Evolutionary conservation across 768 basidiomycete genomes (phyloP).

Genomic region (Steccherinum ochraceum): DNA sequence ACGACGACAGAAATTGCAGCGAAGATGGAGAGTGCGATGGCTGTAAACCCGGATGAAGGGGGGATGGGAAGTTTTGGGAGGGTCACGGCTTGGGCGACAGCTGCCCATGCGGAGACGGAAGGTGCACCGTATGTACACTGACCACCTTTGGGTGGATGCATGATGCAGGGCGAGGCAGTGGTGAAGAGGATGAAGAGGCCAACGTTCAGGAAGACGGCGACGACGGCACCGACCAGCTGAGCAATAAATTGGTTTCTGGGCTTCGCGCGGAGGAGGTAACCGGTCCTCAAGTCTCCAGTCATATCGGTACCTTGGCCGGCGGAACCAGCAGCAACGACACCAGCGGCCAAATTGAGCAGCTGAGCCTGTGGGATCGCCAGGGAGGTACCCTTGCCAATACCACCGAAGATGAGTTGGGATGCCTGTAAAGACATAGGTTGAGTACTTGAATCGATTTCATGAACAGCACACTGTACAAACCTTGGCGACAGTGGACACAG

Average conservation of each 20-base stretch:
- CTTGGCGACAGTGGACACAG: conserved; percentile 54
- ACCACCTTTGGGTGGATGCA: conserved; percentile 21
- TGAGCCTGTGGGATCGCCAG: conserved; percentile 30
- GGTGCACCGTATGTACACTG: conserved; percentile 52
- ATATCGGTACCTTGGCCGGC: conserved; percentile 57
- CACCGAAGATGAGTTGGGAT: conserved; percentile 61
- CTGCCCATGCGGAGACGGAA: conserved; percentile 50
- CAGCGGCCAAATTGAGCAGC: conserved; percentile 45
- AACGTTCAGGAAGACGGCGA: conserved; percentile 52
- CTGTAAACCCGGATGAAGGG: conserved; percentile 48
- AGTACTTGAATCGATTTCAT: not conserved
- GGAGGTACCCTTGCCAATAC: conserved; percentile 45
- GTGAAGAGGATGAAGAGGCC: conserved; percentile 60
- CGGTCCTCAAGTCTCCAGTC: conserved; percentile 66
- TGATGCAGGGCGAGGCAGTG: conserved; percentile 57
- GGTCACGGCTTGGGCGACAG: conserved; percentile 48
- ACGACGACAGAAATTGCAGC: conserved; percentile 39
- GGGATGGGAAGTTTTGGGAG: conserved; percentile 46
- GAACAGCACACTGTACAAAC: not conserved
- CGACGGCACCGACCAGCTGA: conserved; percentile 50
- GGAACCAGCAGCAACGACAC: conserved; percentile 47
- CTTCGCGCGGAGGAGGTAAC: conserved; percentile 59
- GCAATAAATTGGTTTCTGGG: conserved; percentile 58
- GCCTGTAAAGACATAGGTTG: conserved; percentile 28
- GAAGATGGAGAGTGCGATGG: conserved; percentile 44